Base-by-base conservation (phyloP, 352 stramenopile species). In the Phytophthora lateralis region DNA sequence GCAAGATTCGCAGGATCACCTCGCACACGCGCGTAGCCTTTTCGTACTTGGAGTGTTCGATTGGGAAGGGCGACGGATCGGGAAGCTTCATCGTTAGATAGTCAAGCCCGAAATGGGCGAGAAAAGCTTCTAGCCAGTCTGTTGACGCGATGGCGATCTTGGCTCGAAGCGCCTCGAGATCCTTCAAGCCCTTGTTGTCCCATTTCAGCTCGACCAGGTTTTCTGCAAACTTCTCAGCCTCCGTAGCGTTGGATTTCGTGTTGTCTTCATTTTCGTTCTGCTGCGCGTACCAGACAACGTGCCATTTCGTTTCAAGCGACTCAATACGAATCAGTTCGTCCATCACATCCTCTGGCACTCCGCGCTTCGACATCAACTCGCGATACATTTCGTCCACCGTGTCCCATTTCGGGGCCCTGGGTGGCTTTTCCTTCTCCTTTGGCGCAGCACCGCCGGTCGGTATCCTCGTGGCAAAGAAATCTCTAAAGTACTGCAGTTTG, bases 371-470 rank as follows among this genome's bases (percentile, higher is more conserved):
- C 32, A 95, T 77, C 46, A 95, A 38, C 3, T 95, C 83, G 0
- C 85, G 71, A 45, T 95, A 95, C 85, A 95, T 95, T 48, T 95
- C 82, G 43, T 95, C 85, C n/a, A 95, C 85, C 0, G 80, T 90
- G 12, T 90, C 85, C 30, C 69, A 67, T 47, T 79, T 84, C 7
- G 81, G 78, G 15, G 76, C 73, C 34, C 80, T 80, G 2, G 75
- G 67, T 0, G 80, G 75, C 45, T 90, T 91, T 32, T 90, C 80
- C 54, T 90, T 85, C n/a, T 73, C 59, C 46, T 91, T 93, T 1
- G 78, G 71, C 0, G 80, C 78, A 12, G 85, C 69, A 9, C 81
- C 81, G 29, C 83, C 80, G 3, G 85, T 95, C 0, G 85, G 83
- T 53, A 95, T 89, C 27, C 82, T 78, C 20, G 89, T 92, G 12